Evolutionary conservation across 306 rosid genomes (phyloP).

Genomic region (Acacia crassicarpa): DNA sequence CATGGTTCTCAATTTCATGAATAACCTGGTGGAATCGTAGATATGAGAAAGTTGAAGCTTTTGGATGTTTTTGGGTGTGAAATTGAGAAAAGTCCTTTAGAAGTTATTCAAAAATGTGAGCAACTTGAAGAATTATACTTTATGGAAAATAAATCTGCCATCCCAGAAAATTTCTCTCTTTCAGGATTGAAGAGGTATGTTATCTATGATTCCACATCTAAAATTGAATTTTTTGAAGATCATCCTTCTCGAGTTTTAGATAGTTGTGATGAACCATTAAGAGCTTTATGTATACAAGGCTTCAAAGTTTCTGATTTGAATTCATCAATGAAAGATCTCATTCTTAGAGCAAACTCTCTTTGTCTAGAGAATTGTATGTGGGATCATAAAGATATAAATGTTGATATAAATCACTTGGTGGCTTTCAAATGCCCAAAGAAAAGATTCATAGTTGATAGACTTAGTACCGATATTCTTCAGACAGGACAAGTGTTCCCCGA

Average conservation of each 20-base stretch:
- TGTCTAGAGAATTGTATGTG: background rate
- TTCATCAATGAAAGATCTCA: background rate
- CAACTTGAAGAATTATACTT: background rate
- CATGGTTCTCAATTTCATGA: background rate
- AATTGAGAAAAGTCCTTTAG: background rate
- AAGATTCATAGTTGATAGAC: background rate
- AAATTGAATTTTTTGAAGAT: no score
- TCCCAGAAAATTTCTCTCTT: background rate
- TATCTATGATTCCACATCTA: background rate
- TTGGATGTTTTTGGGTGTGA: background rate
- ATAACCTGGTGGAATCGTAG: background rate
- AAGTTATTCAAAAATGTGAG: background rate
- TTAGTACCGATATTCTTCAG: no score
- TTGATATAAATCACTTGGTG: background rate
- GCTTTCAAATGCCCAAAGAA: background rate
- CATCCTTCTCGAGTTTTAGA: no score
- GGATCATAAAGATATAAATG: background rate
- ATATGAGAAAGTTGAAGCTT: background rate
- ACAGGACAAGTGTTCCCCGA: background rate
- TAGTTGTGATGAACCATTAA: background rate
- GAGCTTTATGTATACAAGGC: background rate
- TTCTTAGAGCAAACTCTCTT: background rate
- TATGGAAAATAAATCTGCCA: rapidly evolving
- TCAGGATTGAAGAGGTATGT: background rate
- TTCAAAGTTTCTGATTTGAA: background rate